A percentile compares a stretch with the other conserved stretches of the same genome.
Conservation (phyloP, 2,329 filamentous ascomycete genomes). For the Diplodia scrobiculata region DNA sequence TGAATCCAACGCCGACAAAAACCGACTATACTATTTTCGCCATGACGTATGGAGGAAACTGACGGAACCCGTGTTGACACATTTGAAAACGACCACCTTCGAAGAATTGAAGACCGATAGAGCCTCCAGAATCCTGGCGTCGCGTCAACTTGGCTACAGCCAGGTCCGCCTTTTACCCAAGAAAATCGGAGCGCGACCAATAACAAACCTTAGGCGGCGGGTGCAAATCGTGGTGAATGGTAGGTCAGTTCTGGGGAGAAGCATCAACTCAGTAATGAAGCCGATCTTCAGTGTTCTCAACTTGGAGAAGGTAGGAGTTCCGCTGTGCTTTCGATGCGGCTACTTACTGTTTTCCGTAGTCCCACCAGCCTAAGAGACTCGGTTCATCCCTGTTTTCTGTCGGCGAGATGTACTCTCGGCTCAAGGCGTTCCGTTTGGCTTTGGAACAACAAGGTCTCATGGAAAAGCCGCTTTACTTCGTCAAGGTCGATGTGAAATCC, state of each 20-base stretch:
- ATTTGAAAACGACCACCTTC: conserved; percentile 72
- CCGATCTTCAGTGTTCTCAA: conserved; percentile 77
- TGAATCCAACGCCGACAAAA: conserved; percentile 78
- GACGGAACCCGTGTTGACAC: conserved; percentile 69
- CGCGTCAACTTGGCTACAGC: conserved; percentile 71
- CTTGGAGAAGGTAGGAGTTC: conserved; percentile 66
- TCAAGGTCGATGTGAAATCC: conserved; percentile 85
- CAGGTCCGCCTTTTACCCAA: conserved; percentile 84
- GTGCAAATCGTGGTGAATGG: conserved; percentile 57
- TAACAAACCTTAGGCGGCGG: conserved; percentile 79
- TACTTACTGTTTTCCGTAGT: conserved; percentile 32
- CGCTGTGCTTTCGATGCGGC: neutral
- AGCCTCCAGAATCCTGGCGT: conserved; percentile 61
- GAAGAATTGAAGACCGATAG: conserved; percentile 68
- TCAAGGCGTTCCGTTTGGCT: conserved; percentile 67
- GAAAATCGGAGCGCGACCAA: conserved; percentile 71
- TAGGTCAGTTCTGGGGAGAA: conserved; percentile 59
- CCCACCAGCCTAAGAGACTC: conserved; percentile 57
- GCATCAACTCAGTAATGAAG: conserved; percentile 69
- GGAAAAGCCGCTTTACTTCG: conserved; percentile 69
- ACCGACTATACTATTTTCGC: conserved; percentile 87
- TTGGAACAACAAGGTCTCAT: conserved; percentile 45
- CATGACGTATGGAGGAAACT: conserved; percentile 87
- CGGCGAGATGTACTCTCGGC: conserved; percentile 72
- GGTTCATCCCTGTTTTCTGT: conserved; percentile 81